phyloP scores from a whole-genome alignment of 2,329 filamentous ascomycete genomes.

The Paecilomyces sp. region DNA sequence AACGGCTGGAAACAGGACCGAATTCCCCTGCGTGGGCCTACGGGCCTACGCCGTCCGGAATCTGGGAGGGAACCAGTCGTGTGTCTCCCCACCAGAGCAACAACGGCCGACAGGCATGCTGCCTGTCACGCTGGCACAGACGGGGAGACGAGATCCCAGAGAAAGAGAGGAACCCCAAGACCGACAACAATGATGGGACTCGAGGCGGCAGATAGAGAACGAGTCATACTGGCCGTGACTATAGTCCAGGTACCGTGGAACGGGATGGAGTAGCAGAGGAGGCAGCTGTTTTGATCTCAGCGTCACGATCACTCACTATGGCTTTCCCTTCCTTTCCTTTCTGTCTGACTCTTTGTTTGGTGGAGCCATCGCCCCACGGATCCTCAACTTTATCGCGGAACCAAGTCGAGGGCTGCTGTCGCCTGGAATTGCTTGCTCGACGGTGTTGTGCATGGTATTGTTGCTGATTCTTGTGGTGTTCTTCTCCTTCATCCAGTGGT shows the following conservation, averaged over 20 bases:
- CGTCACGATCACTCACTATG: not conserved
- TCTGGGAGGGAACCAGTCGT: not conserved
- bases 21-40: not conserved
- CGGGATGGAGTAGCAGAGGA: not conserved
- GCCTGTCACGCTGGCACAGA: not conserved
- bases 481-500: not conserved
- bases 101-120: not conserved
- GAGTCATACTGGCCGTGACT: not conserved
- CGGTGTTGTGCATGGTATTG: not conserved
- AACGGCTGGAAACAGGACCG: not conserved
- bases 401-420: not conserved
- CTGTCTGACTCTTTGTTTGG: not conserved
- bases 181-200: too few species aligned
- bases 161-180: not conserved
- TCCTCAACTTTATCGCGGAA: not conserved
- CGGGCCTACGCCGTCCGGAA: not conserved
- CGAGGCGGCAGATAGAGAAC: not conserved
- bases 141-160: not conserved
- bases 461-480: not conserved
- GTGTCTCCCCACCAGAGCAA: not conserved
- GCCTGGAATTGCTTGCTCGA: not conserved
- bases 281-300: not conserved
- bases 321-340: not conserved
- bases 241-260: not conserved
- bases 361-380: not conserved